These are phyloP conservation scores for Byssothecium circinans DNA, from an alignment of 2,329 filamentous ascomycete genomes.

Conservation along the genomic window DNA sequence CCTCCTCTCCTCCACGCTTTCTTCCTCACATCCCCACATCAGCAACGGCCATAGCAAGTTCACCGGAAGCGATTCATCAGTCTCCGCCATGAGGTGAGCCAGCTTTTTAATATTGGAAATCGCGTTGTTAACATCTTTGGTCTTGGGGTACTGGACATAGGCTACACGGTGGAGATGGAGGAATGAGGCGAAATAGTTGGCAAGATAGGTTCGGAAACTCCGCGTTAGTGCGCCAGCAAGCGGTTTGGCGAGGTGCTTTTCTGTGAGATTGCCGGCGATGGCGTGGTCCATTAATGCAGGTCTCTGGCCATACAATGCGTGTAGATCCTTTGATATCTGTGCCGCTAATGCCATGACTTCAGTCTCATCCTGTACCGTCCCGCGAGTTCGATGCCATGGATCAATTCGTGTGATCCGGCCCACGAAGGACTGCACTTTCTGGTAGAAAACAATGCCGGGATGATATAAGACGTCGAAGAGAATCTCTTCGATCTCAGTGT, in stretches of 20 bases:
- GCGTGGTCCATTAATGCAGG: constrained; percentile 61
- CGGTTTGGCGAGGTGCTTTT: constrained; percentile 52
- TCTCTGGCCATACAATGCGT: constrained; percentile 54
- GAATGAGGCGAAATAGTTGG: constrained; percentile 60
- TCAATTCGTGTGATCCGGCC: constrained; percentile 60
- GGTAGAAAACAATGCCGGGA: constrained; percentile 60
- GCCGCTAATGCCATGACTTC: constrained; percentile 60
- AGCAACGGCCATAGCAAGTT: constrained; percentile 62
- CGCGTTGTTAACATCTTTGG: constrained; percentile 52
- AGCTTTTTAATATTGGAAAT: constrained; percentile 54
- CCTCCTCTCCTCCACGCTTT: constrained; percentile 50
- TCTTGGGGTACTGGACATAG: constrained; percentile 57
- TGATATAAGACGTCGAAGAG: constrained; percentile 59
- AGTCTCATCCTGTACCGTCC: constrained; percentile 60
- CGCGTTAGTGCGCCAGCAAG: constrained; percentile 56
- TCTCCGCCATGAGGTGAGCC: constrained; percentile 50
- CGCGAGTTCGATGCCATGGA: constrained; percentile 58
- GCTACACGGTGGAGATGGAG: constrained; percentile 61
- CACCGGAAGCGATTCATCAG: constrained; percentile 54
- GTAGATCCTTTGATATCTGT: constrained; percentile 54
- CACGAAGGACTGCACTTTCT: constrained; percentile 61
- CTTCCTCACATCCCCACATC: constrained; percentile 59
- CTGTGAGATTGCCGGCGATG: constrained; percentile 54
- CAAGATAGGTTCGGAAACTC: constrained; percentile 58
- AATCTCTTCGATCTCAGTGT: constrained; percentile 51